Conservation (phyloP, 2,329 filamentous ascomycete genomes). For the Trichoderma endophyticum region DNA sequence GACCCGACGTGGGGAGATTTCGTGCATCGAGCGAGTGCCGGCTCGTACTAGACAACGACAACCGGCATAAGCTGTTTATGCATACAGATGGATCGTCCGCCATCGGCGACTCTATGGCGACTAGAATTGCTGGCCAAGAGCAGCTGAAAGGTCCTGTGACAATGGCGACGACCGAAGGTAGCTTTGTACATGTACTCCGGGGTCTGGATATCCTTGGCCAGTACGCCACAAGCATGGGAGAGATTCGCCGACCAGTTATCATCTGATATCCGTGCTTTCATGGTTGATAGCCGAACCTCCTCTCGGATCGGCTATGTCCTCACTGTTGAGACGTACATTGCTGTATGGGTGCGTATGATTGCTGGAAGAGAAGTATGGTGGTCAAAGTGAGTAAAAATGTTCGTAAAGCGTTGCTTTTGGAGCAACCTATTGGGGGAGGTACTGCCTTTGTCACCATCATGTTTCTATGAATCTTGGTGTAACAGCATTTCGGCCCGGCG, state of each 20-base stretch:
- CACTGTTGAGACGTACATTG: not conserved
- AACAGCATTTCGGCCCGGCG: not conserved
- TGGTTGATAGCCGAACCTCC: not conserved
- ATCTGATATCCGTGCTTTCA: not conserved
- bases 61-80: not conserved
- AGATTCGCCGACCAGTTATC: not conserved
- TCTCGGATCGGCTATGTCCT: not conserved
- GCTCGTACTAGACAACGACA: conserved; percentile 3
- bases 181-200: conserved; percentile 7
- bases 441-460: not conserved
- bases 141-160: conserved; percentile 2
- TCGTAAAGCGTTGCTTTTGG: not conserved
- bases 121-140: not conserved
- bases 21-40: conserved; percentile 11
- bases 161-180: not conserved
- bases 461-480: not conserved
- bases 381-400: not conserved
- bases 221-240: not conserved
- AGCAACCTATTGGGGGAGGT: not conserved
- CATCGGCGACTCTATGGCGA: not conserved
- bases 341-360: not conserved
- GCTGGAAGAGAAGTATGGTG: not conserved
- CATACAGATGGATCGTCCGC: conserved; percentile 1
- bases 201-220: not conserved
- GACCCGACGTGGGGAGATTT: conserved; percentile 2